A percentile compares a stretch with the other conserved stretches of the same genome.
These are phyloP conservation scores for Hanseniaspora gamundiae DNA, from an alignment of 1,139 yeast genomes.

Conservation along the genomic window DNA sequence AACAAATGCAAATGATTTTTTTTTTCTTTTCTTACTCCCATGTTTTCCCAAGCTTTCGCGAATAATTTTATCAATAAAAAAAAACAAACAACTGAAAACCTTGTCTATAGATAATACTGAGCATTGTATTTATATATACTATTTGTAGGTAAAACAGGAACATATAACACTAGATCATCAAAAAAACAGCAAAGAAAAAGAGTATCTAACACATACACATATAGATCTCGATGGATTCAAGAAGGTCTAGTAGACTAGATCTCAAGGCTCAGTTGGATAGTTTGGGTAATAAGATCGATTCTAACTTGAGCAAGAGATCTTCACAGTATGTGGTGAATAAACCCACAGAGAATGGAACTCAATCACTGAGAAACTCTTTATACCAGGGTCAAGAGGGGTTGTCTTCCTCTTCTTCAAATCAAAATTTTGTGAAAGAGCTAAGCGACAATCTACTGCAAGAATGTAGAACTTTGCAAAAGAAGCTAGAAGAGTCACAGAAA, in stretches of 20 bases:
- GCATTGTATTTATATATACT: no score
- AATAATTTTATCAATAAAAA: not conserved
- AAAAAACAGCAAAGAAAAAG: not conserved
- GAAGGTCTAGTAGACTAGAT: conserved; percentile 25
- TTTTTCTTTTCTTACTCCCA: no score
- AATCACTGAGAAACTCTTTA: conserved; percentile 4
- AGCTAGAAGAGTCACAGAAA: conserved; percentile 37
- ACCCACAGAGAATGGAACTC: conserved; percentile 2
- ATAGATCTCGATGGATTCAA: not conserved
- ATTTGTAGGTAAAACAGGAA: not conserved
- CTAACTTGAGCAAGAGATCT: not conserved
- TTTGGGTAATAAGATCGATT: conserved; percentile 43
- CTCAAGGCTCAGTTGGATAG: conserved; percentile 50
- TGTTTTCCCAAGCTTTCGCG: no score
- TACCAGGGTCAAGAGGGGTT: not conserved
- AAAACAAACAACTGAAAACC: no score
- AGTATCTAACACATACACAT: not conserved
- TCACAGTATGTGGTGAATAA: not conserved
- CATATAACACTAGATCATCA: no score
- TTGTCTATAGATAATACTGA: no score
- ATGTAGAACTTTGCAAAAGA: conserved; percentile 67
- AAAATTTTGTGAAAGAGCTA: conserved; percentile 71
- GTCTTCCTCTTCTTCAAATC: conserved; percentile 42
- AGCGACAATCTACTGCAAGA: conserved; percentile 70
- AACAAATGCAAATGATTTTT: no score